phyloP scores from a whole-genome alignment of 225 moss, liverwort and hornwort genomes.

The Physcomitrellopsis africana region DNA sequence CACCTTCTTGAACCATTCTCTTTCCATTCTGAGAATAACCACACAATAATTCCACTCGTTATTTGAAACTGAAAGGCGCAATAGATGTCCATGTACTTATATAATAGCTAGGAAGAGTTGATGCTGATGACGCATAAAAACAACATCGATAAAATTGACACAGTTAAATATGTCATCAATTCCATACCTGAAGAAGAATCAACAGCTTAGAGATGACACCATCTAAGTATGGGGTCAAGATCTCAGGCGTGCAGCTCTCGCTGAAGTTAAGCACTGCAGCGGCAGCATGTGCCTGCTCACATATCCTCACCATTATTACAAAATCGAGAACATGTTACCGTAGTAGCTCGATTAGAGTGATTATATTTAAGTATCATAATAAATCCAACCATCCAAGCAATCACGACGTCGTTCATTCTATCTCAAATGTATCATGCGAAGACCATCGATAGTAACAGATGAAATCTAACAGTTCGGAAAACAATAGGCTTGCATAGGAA shows the following conservation, averaged over 20 bases:
- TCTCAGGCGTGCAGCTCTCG: conserved; percentile 96
- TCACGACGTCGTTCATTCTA: background rate
- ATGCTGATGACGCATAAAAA: background rate
- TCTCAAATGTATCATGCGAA: no score
- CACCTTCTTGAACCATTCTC: conserved; percentile 99
- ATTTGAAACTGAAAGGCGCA: conserved; percentile 11
- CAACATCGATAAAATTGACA: background rate
- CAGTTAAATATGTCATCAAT: background rate
- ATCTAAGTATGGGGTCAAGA: conserved; percentile 90
- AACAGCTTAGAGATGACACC: conserved; percentile 93
- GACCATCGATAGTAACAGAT: background rate
- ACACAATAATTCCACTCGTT: background rate
- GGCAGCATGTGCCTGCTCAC: conserved; percentile 89
- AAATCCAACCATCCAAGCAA: background rate
- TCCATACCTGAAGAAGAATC: conserved; percentile 80
- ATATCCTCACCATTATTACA: background rate
- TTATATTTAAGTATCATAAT: no score
- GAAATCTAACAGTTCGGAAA: background rate
- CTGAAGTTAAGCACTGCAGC: conserved; percentile 97
- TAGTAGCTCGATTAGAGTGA: no score
- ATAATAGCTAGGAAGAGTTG: background rate
- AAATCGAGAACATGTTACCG: no score
- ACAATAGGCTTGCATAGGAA: background rate
- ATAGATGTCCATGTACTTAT: background rate
- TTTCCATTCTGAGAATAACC: conserved; percentile 79